These are phyloP conservation scores for Daucus carota DNA, from an alignment of 129 eudicot genomes.

Conservation along the genomic window DH1_v3.0 NC_030385.2:36591501-36592000, in stretches of 20 bases:
- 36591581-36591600: constrained; percentile 82
- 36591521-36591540: too few species aligned
- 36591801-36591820: constrained; percentile 31
- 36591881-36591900: constrained; percentile 11
- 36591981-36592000: not conserved
- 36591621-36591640: constrained; percentile 75
- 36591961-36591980: not conserved
- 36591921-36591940: constrained; percentile 14
- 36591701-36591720: not conserved
- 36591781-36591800: constrained; percentile 30
- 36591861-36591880: not conserved
- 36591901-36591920: not conserved
- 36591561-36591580: not conserved
- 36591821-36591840: not conserved
- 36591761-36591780: constrained; percentile 67
- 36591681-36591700: not conserved
- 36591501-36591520: too few species aligned
- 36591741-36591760: constrained; percentile 99
- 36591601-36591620: constrained; percentile 79
- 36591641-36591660: constrained; percentile 94
- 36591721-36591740: constrained; percentile 22
- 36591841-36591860: not conserved
- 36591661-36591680: not conserved
- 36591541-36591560: not conserved
- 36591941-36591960: not conserved